These are phyloP conservation scores for Marasmius tenuissimus DNA, from an alignment of 1,284 basidiomycete genomes.

Conservation along the genomic window DNA sequence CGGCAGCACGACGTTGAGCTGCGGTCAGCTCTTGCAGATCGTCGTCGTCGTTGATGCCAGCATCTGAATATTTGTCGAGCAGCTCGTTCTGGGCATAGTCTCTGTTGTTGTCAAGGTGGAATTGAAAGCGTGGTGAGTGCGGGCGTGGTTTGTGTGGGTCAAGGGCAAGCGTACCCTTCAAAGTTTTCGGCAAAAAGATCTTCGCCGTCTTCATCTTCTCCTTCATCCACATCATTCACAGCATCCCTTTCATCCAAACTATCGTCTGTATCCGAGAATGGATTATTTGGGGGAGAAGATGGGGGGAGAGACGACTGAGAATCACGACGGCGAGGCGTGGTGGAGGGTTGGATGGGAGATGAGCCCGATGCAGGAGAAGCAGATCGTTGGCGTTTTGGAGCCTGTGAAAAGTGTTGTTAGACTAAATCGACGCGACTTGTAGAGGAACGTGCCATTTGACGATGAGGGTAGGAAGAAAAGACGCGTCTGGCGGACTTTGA, in stretches of 20 bases:
- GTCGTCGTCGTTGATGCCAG: conserved; percentile 85
- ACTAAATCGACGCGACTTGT: conserved; percentile 30
- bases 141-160: conserved; percentile 4
- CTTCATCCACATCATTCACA: conserved; percentile 52
- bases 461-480: neutral
- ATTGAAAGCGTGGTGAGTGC: conserved; percentile 8
- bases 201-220: conserved; percentile 84
- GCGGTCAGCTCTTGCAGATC: conserved; percentile 75
- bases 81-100: conserved; percentile 86
- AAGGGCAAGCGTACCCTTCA: conserved; percentile 53
- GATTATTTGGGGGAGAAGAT: conserved; percentile 72
- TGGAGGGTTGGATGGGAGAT: conserved; percentile 48
- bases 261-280: conserved; percentile 88
- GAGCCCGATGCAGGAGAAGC: conserved; percentile 53
- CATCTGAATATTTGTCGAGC: conserved; percentile 87
- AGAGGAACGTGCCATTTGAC: conserved; percentile 4
- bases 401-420: conserved; percentile 22
- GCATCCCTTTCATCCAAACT: conserved; percentile 71
- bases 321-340: conserved; percentile 44
- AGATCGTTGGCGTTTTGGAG: conserved; percentile 66
- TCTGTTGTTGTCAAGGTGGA: conserved; percentile 39
- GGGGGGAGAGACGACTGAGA: conserved; percentile 77
- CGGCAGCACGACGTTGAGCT: conserved; percentile 80
- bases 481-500: conserved; percentile 29
- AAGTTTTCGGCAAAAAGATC: conserved; percentile 89